Percentiles rank a stretch among this genome's conserved stretches.
Evolutionary conservation across 306 rosid species (phyloP).

Genomic region (Arachis stenosperma): DNA sequence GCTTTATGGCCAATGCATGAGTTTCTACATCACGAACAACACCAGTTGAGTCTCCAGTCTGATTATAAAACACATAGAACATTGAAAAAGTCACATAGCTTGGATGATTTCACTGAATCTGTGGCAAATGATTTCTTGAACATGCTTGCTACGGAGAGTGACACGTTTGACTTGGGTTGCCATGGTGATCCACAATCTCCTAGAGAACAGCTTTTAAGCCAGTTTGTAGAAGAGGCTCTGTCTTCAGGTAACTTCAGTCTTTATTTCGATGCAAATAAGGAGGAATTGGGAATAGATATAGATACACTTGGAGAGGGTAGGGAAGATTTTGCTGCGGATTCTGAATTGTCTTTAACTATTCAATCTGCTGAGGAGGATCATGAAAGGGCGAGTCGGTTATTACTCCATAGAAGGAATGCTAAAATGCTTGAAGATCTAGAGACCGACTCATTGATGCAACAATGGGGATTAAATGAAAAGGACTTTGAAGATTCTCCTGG

Average conservation of each 20-base stretch:
- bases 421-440: conserved; percentile 73
- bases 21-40: conserved; percentile 36
- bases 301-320: conserved; percentile 21
- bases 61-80: conserved; percentile 44
- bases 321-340: conserved; percentile 40
- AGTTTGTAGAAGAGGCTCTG: conserved; percentile 69
- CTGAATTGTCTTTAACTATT: conserved; percentile 59
- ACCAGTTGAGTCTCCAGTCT: conserved; percentile 39
- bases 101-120: conserved; percentile 62
- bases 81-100: conserved; percentile 52
- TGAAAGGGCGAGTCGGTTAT: conserved; percentile 51
- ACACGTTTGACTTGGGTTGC: conserved; percentile 47
- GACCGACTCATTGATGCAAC: conserved; percentile 71
- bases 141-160: conserved; percentile 55
- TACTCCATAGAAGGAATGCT: conserved; percentile 62
- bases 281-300: conserved; percentile 43
- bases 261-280: conserved; percentile 47
- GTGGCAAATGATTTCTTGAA: conserved; percentile 72
- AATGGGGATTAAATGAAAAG: conserved; percentile 74
- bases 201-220: conserved; percentile 70
- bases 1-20: conserved; percentile 11
- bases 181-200: conserved; percentile 68
- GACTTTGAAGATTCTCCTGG: conserved; percentile 63
- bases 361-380: conserved; percentile 65
- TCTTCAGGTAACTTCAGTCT: conserved; percentile 49